These are phyloP conservation scores for Trichosporon sp. DNA, from an alignment of 1,284 basidiomycete genomes.

Conservation along the genomic window DNA sequence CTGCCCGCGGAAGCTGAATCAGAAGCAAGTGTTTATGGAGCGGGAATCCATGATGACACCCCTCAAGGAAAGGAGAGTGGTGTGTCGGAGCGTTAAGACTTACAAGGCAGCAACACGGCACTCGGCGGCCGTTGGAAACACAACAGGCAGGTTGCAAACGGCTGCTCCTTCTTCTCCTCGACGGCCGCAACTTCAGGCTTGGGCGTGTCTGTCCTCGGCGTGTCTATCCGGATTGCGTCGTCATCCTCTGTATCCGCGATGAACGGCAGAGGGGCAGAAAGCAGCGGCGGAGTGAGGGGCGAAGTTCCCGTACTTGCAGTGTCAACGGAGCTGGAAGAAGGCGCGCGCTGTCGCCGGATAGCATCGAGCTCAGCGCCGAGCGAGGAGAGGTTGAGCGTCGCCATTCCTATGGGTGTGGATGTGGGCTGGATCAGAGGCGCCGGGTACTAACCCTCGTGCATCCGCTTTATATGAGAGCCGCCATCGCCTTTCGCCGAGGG, in stretches of 20 bases:
- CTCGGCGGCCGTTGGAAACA: constrained; percentile 44
- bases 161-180: constrained; percentile 22
- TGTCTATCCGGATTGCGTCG: too few species aligned
- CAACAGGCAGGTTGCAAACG: constrained; percentile 42
- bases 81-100: constrained; percentile 20
- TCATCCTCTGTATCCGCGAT: not conserved
- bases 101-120: constrained; percentile 48
- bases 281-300: not conserved
- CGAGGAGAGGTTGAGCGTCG: constrained; percentile 29
- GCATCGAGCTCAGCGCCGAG: constrained; percentile 32
- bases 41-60: too few species aligned
- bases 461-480: not conserved
- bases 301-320: constrained; percentile 12
- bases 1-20: too few species aligned
- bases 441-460: not conserved
- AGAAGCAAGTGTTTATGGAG: too few species aligned
- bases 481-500: not conserved
- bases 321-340: constrained; percentile 19
- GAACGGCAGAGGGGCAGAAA: not conserved
- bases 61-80: too few species aligned
- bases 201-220: not conserved
- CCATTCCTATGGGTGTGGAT: constrained; percentile 13
- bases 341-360: constrained; percentile 27
- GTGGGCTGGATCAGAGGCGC: too few species aligned
- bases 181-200: too few species aligned